Percentiles rank a stretch among this genome's conserved stretches.
These are phyloP conservation scores for Eleusine indica DNA, from an alignment of 176 grass and related monocot genomes.

Conservation along the genomic window DNA sequence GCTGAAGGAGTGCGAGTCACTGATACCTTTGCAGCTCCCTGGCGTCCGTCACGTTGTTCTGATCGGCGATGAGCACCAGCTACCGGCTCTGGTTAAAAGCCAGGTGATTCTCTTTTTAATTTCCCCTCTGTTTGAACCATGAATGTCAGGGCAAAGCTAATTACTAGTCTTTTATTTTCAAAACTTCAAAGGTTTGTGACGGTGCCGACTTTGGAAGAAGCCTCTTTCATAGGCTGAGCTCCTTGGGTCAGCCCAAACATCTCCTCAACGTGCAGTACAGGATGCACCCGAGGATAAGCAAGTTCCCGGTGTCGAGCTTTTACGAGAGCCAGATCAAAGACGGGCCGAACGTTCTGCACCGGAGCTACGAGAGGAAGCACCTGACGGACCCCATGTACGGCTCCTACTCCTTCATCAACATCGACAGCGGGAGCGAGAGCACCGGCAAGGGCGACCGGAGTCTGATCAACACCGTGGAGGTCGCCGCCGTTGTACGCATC, in stretches of 20 bases:
- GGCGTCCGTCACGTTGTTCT: slow-evolving; percentile 54
- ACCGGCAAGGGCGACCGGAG: slow-evolving; percentile 42
- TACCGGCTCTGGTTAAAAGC: slow-evolving; percentile 75
- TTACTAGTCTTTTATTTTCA: no score
- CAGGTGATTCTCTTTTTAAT: slow-evolving; percentile 30
- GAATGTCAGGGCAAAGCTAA: no score
- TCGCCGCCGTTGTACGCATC: slow-evolving; percentile 47
- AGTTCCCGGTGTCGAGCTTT: slow-evolving; percentile 59
- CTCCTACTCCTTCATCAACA: slow-evolving; percentile 74
- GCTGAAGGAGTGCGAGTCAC: slow-evolving; percentile 76
- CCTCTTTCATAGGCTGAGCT: slow-evolving; percentile 65
- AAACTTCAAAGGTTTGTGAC: slow-evolving; percentile 37
- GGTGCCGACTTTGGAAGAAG: slow-evolving; percentile 66
- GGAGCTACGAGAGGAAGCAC: slow-evolving; percentile 39
- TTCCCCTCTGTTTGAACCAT: neutral
- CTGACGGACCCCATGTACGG: slow-evolving; percentile 56
- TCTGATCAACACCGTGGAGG: slow-evolving; percentile 62
- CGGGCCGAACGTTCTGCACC: slow-evolving; percentile 53
- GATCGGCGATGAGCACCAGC: slow-evolving; percentile 71
- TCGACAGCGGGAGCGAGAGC: slow-evolving; percentile 54
- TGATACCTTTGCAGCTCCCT: slow-evolving; percentile 61
- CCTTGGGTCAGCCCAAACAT: slow-evolving; percentile 65
- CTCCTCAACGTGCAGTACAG: slow-evolving; percentile 77
- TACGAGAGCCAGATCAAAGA: slow-evolving; percentile 50
- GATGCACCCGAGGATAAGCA: slow-evolving; percentile 82